Conservation (phyloP, 495 filamentous ascomycete genomes). For the Haplographium delicatum region DNA sequence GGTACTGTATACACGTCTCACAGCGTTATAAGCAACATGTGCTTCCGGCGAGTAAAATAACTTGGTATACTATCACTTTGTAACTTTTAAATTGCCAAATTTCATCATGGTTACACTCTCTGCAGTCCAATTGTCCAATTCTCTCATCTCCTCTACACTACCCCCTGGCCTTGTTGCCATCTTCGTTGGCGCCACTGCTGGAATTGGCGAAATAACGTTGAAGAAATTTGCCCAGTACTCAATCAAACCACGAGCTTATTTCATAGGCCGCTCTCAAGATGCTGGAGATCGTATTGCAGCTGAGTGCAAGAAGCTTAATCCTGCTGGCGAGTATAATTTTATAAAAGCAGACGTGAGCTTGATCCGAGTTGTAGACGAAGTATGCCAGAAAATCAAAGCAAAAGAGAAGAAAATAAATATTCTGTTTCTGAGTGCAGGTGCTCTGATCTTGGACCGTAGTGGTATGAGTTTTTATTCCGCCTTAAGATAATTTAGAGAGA, state of each 20-base stretch:
- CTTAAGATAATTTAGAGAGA: not conserved
- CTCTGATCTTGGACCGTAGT: not conserved
- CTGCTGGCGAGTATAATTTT: slow-evolving; percentile 20
- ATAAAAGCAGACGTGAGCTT: slow-evolving; percentile 24
- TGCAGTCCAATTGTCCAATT: slow-evolving; percentile 4
- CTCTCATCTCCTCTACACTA: slow-evolving; percentile 3
- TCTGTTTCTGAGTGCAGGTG: slow-evolving; percentile 23
- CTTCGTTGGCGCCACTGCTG: slow-evolving; percentile 38
- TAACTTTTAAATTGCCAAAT: no score
- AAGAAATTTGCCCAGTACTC: slow-evolving; percentile 28
- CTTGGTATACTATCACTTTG: no score
- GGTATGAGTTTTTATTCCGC: slow-evolving; percentile 1
- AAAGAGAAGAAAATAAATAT: slow-evolving; percentile 23
- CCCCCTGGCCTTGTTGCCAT: slow-evolving; percentile 10
- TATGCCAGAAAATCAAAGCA: slow-evolving; percentile 23
- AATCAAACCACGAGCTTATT: slow-evolving; percentile 25
- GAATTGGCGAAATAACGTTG: slow-evolving; percentile 34
- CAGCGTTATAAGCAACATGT: no score
- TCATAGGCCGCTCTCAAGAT: slow-evolving; percentile 38
- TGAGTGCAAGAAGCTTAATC: slow-evolving; percentile 22
- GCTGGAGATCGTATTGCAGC: slow-evolving; percentile 31
- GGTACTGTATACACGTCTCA: no score
- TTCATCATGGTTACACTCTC: slow-evolving; percentile 9
- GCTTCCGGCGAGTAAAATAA: no score
- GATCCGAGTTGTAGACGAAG: slow-evolving; percentile 21